Percentiles rank a stretch among this genome's conserved stretches.
Conservation (phyloP, 495 filamentous ascomycete species). For the Xylaria venustula region DNA sequence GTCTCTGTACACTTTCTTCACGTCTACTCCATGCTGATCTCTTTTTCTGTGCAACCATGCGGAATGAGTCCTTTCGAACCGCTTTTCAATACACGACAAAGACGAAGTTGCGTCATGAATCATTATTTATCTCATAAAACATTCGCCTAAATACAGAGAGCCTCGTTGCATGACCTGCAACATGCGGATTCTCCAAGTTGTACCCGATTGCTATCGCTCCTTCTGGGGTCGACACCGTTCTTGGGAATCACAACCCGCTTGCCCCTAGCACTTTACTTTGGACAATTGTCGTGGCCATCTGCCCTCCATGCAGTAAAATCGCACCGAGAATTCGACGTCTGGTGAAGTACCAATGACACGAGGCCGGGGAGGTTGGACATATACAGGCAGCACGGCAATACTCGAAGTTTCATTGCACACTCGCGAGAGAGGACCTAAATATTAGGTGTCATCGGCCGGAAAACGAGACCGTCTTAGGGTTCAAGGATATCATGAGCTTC, state of each 20-base stretch:
- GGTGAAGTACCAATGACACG: constrained; percentile 18
- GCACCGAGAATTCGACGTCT: constrained; percentile 23
- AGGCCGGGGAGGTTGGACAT: constrained; percentile 11
- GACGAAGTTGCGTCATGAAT: constrained; percentile 19
- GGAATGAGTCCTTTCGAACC: background rate
- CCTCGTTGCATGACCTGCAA: constrained; percentile 24
- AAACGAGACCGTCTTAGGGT: constrained; percentile 38
- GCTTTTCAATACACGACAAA: background rate
- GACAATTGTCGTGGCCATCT: constrained; percentile 25
- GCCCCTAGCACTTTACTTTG: constrained; percentile 25
- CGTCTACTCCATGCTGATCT: background rate
- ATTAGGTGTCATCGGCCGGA: constrained; percentile 46
- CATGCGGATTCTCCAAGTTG: constrained; percentile 21
- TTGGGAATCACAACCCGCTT: constrained; percentile 22
- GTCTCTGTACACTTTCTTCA: background rate
- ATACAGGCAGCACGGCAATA: background rate
- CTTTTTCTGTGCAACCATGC: background rate
- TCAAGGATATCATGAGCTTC: constrained; percentile 34
- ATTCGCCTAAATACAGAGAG: constrained; percentile 33
- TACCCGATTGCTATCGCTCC: constrained; percentile 18
- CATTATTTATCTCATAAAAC: constrained; percentile 34
- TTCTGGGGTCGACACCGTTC: constrained; percentile 17
- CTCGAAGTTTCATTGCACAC: constrained; percentile 19
- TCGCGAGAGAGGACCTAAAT: constrained; percentile 37
- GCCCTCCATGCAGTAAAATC: constrained; percentile 22